Conservation (phyloP, 768 basidiomycete species). For the Amanita pallidorosea region DNA sequence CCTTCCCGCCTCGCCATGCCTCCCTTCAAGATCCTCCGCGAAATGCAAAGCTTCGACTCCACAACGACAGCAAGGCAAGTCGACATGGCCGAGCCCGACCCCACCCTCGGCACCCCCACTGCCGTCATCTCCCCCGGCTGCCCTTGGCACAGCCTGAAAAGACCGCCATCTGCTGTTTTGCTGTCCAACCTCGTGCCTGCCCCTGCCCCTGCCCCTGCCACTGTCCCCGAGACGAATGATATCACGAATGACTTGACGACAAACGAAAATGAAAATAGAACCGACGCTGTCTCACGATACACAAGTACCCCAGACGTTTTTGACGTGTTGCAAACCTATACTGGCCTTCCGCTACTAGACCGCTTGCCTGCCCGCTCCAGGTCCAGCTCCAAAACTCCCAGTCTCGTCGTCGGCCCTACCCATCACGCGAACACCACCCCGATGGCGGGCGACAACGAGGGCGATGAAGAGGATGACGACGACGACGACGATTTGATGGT, state of each 20-base stretch:
- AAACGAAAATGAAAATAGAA: neutral
- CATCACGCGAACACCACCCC: neutral
- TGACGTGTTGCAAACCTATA: constrained; percentile 72
- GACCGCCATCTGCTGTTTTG: constrained; percentile 19
- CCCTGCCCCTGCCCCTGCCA: neutral
- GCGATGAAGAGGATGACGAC: neutral
- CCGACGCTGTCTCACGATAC: constrained; percentile 42
- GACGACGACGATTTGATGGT: constrained; percentile 12
- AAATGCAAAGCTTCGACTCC: constrained; percentile 85
- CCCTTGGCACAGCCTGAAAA: constrained; percentile 7
- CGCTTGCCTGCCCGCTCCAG: constrained; percentile 40
- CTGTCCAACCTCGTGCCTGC: constrained; percentile 3
- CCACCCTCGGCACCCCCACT: constrained; percentile 10
- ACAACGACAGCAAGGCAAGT: constrained; percentile 61
- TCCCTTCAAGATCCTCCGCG: constrained; percentile 33
- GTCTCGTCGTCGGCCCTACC: neutral
- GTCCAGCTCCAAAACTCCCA: neutral
- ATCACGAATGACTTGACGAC: too few species aligned
- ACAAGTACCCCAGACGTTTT: constrained; percentile 53
- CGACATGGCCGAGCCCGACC: constrained; percentile 14
- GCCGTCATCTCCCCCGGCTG: constrained; percentile 5
- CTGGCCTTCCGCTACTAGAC: constrained; percentile 66
- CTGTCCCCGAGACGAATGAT: too few species aligned
- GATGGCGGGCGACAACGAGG: neutral
- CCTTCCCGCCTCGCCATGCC: constrained; percentile 25